Conservation (phyloP, 2,329 filamentous ascomycete species). For the Ophiostoma himal-ulmi region DNA sequence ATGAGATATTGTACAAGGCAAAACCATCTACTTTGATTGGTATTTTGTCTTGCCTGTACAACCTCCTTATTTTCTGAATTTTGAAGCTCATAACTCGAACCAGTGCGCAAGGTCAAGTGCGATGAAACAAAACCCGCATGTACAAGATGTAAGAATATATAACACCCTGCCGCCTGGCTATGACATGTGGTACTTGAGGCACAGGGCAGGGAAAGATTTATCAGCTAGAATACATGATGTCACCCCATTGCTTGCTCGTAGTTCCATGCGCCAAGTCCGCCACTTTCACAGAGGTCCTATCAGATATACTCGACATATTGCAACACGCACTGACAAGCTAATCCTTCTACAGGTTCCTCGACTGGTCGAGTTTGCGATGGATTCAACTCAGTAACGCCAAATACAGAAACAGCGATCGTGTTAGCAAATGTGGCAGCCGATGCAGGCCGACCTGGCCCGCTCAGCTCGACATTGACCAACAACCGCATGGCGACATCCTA, state of each 20-base stretch:
- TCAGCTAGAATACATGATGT: background rate
- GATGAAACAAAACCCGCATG: conserved; percentile 23
- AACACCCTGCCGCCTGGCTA: background rate
- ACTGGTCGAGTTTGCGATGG: background rate
- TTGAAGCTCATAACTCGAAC: background rate
- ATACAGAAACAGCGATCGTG: background rate
- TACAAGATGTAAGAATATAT: conserved; percentile 19
- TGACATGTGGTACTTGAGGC: background rate
- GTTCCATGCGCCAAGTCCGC: background rate
- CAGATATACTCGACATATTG: background rate
- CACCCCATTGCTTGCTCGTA: background rate
- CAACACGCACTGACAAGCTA: background rate
- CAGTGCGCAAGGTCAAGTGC: conserved; percentile 24
- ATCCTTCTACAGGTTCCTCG: background rate
- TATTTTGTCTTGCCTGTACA: background rate
- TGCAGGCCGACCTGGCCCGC: background rate
- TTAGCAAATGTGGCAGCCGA: background rate
- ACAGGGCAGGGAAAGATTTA: background rate
- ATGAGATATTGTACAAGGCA: background rate
- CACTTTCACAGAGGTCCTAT: background rate
- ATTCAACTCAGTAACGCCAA: background rate
- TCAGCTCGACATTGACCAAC: background rate
- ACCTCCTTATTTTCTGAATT: background rate
- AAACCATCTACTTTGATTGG: background rate
- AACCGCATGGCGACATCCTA: conserved; percentile 11